phyloP scores from a whole-genome alignment of 2,329 filamentous ascomycete species.

The Pestalotiopsis sp. region DNA sequence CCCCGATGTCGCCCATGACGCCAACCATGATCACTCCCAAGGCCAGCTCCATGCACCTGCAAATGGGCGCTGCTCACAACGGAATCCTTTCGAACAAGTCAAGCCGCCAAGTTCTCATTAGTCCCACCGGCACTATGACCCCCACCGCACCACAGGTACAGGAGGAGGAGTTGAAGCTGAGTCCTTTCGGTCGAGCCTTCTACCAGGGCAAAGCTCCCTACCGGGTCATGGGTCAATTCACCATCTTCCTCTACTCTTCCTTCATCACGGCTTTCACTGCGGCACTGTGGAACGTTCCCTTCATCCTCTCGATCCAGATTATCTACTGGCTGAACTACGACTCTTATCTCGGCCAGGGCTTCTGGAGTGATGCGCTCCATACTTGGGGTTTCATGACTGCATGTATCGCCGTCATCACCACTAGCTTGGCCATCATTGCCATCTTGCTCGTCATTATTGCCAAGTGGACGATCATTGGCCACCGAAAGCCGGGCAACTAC shows the following conservation, averaged over 20 bases:
- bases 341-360: not conserved
- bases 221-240: conserved; percentile 47
- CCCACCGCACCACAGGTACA: not conserved
- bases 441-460: conserved; percentile 44
- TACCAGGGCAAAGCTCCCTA: conserved; percentile 54
- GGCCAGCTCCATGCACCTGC: not conserved
- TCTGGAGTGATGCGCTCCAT: conserved; percentile 32
- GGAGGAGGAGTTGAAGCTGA: not conserved
- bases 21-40: not conserved
- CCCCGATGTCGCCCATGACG: conserved; percentile 3
- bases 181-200: conserved; percentile 58
- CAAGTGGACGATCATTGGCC: conserved; percentile 57
- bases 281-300: conserved; percentile 54
- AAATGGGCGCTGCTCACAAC: not conserved
- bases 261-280: conserved; percentile 47
- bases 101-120: conserved; percentile 1
- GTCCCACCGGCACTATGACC: not conserved
- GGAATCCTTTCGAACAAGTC: conserved; percentile 4
- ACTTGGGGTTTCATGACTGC: conserved; percentile 43
- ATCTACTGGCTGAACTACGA: conserved; percentile 23
- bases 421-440: conserved; percentile 44
- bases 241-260: conserved; percentile 53
- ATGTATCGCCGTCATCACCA: conserved; percentile 44
- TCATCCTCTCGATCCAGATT: conserved; percentile 50
- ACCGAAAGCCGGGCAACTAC: conserved; percentile 53